Evolutionary conservation across 768 basidiomycete genomes (phyloP).

Genomic region (Tricholoma furcatifolium): DNA sequence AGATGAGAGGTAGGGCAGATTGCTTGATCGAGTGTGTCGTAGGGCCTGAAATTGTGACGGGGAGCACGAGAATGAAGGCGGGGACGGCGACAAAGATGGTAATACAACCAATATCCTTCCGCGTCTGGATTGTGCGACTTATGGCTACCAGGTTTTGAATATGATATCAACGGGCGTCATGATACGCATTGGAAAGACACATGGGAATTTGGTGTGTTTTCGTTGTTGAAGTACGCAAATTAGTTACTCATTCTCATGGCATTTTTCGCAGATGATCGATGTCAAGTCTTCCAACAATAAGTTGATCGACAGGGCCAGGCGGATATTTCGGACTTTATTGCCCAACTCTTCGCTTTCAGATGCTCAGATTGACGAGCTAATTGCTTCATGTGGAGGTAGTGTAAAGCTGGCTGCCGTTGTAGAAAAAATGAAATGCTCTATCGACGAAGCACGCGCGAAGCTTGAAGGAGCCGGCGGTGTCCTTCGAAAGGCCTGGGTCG

Average conservation of each 20-base stretch:
- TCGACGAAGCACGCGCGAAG: slow-evolving; percentile 15
- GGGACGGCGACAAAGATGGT: slow-evolving; percentile 39
- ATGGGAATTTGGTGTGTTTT: slow-evolving; percentile 29
- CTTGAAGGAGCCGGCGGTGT: slow-evolving; percentile 19
- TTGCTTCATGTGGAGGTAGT: slow-evolving; percentile 26
- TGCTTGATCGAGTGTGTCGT: slow-evolving; percentile 28
- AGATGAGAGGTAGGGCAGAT: slow-evolving; percentile 24
- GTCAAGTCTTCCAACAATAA: slow-evolving; percentile 31
- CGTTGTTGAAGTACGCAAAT: not conserved
- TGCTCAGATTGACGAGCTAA: slow-evolving; percentile 27
- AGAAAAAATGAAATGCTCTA: slow-evolving; percentile 17
- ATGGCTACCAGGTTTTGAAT: slow-evolving; percentile 27
- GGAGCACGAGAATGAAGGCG: slow-evolving; percentile 35
- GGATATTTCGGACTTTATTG: slow-evolving; percentile 29
- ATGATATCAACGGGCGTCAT: slow-evolving; percentile 36
- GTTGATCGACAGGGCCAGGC: slow-evolving; percentile 25
- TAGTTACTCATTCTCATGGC: not conserved
- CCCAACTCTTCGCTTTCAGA: slow-evolving; percentile 19
- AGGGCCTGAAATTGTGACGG: slow-evolving; percentile 31
- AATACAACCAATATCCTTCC: not conserved
- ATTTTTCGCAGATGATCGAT: slow-evolving; percentile 30
- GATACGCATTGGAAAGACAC: slow-evolving; percentile 33
- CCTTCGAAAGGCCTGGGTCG: slow-evolving; percentile 19
- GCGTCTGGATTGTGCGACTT: not conserved
- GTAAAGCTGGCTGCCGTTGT: slow-evolving; percentile 33